Evolutionary conservation across 805 yeast genomes (phyloP).

Genomic region (Schizosaccharomyces osmophilus): DNA sequence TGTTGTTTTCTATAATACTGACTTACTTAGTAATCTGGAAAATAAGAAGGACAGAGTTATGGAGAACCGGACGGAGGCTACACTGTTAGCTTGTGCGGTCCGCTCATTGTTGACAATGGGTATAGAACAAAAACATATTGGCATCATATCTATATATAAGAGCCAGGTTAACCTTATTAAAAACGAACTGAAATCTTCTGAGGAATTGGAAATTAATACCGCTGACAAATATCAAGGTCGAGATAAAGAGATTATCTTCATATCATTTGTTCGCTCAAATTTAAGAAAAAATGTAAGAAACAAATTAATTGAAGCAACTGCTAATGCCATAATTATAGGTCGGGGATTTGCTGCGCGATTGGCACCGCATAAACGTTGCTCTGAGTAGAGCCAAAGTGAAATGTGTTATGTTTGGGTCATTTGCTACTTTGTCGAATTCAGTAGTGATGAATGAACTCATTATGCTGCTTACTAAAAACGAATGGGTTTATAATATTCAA

Average conservation of each 20-base stretch:
- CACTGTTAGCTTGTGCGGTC: slow-evolving; percentile 35
- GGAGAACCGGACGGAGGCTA: slow-evolving; percentile 52
- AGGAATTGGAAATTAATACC: slow-evolving; percentile 52
- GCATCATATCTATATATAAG: slow-evolving; percentile 73
- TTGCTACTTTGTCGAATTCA: slow-evolving; percentile 22
- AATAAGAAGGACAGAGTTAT: slow-evolving; percentile 35
- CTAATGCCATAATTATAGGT: slow-evolving; percentile 10
- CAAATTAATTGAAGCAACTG: not conserved
- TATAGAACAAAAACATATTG: slow-evolving; percentile 33
- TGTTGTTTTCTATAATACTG: slow-evolving; percentile 67
- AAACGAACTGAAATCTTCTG: slow-evolving; percentile 12
- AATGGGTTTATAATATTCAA: not conserved
- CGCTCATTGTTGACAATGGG: slow-evolving; percentile 36
- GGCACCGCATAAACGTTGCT: slow-evolving; percentile 86
- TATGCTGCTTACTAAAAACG: not conserved
- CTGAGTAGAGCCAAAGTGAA: slow-evolving; percentile 75
- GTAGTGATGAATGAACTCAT: not conserved
- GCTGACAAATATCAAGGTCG: slow-evolving; percentile 94
- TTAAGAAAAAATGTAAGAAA: slow-evolving; percentile 19
- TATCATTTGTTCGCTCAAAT: slow-evolving; percentile 73
- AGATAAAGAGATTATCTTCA: slow-evolving; percentile 75
- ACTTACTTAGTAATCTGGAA: slow-evolving; percentile 28
- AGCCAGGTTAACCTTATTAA: slow-evolving; percentile 42
- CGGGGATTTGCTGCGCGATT: slow-evolving; percentile 62
- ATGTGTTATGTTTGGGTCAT: slow-evolving; percentile 62